Evolutionary conservation across 2,329 filamentous ascomycete species (phyloP), one percentile per base, ranked within the genome.

Genomic region (Fusarium sp.): DNA sequence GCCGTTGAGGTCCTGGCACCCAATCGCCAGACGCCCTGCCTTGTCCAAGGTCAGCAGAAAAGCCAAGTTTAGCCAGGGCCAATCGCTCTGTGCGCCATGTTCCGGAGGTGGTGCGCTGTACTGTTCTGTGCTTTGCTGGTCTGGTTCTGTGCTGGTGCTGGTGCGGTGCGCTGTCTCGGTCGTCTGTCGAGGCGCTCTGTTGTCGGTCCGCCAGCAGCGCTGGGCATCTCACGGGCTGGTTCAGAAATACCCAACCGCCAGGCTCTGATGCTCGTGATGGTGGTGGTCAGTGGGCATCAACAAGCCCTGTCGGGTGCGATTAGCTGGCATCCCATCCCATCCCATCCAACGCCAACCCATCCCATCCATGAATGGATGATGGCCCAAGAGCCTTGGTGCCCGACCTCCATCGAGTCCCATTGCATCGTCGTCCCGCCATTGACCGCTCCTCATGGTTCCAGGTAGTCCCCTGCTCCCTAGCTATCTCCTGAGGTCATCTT

Each of bases 381-480:
- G 49, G 59, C 57, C 69, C 51, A 62, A 61, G 69, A 54, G 67
- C 50, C 63, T 76, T 76, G 74, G 69, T 76, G 74, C 74, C 74
- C 74, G 73, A 76, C 67, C 65, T 61, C 49, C 54, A 42, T 67
- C 65, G 42, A 69, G 38, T 68, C 56, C 64, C 65, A 64, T 72
- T 61, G 58, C 65, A 64, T 72, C 62, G 58, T 61, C 63, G 64
- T 68, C 63, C 65, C 46, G 61, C 73, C 69, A 74, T 76, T 76
- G 74, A 78, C 77, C 77, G 77, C 77, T 78, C 70, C 72, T 77
- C 73, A 59, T 67, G 63, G 68, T 76, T 69, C 77, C 71, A 70
- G 77, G 77, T 74, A 74, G 73, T 77, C 69, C 77, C 77, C 77
- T 78, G 77, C 73, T 75, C 69, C 61, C 61, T 57, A 61, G 62